Evolutionary conservation across 495 filamentous ascomycete genomes (phyloP), one percentile per base, ranked within the genome.

Genomic region (Tricharina praecox): DNA sequence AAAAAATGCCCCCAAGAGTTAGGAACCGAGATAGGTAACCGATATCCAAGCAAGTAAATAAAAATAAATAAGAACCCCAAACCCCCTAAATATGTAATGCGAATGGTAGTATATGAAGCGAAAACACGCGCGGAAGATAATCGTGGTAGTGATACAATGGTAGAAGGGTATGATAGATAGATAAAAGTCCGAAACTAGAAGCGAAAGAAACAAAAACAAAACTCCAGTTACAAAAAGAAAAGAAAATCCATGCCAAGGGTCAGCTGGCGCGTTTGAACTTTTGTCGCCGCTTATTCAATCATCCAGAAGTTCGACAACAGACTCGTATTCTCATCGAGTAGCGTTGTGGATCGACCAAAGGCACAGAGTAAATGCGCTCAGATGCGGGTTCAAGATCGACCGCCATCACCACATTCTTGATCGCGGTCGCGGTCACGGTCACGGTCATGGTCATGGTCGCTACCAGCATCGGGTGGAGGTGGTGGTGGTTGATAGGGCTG

Each of bases 51-150:
- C n/a, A n/a, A n/a, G n/a, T n/a, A n/a, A n/a, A n/a, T n/a, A 45
- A 45, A 45, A 45, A 5, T 7, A 39, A 23, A 47, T 42, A 47
- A 39, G 28, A 7, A 32, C 8, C 34, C 34, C 8, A 15, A 37
- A 18, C 20, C 10, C 55, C 55, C 55, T 58, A 58, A 56, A 47
- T 58, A 58, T 58, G 44, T 58, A 58, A 49, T 23, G 40, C 33
- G 54, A 58, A 58, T 57, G 47, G 39, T 50, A 53, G 15, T 58
- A 58, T 58, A 40, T 58, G 53, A 49, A 26, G 40, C 33, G 54
- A 58, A 58, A 53, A 43, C 33, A 47, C 49, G 15, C 23, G 20
- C 32, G 45, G 32, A 53, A 53, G 0, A 35, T 13, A 50, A 45
- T n/a, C 18, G 4, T 46, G n/a, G 34, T 23, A 43, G 3, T 35